Base-by-base conservation (phyloP, 1,284 basidiomycete genomes). In the Sanguinoderma infundibulare region DNA sequence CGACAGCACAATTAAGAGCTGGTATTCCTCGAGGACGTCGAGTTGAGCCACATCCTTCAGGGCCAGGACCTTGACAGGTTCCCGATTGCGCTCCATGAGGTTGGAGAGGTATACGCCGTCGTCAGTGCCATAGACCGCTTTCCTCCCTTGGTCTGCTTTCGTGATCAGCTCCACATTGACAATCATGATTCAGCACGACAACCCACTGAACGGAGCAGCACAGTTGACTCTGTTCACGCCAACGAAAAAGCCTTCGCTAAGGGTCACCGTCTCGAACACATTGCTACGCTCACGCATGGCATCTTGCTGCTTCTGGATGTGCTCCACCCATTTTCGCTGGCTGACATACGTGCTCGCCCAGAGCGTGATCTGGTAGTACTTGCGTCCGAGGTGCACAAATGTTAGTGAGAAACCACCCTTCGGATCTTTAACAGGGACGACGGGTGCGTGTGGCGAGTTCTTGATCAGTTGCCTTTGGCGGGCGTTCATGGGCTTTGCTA, bases 21-120 rank as follows among this genome's bases (percentile, higher is more conserved):
- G 94, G 73, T 96, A 98, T 64, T 98, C 96, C 73, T 99, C 97
- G 53, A 99, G 83, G 4, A 99, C 92, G 68, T 99, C 98, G 14
- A 99, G 91, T 78, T 99, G 98, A 0, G 91, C 87, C 20, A 99
- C 96, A 68, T 97, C 95, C 46, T 92, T 81, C 20, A 98, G 78
- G 20, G 91, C 92, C 61, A 99, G 84, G 36, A 99, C 95, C 76
- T 96, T 96, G 47, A 94, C 83, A 0, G 98, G 98, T 55, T 94
- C 92, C 61, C 90, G 87, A 65, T 87, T 85, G 57, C 83, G 79
- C 53, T 93, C 90, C 54, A 89, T 84, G 44, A 98, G 78, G 72
- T 98, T 94, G 22, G 94, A 94, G 62, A 99, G 85, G 75, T 98
- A 99, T 35, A 99, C 92, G 32, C 98, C 98, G 66, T 98, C 96